phyloP scores from a whole-genome alignment of 495 filamentous ascomycete species.

The Aspergillus ostianus region DNA sequence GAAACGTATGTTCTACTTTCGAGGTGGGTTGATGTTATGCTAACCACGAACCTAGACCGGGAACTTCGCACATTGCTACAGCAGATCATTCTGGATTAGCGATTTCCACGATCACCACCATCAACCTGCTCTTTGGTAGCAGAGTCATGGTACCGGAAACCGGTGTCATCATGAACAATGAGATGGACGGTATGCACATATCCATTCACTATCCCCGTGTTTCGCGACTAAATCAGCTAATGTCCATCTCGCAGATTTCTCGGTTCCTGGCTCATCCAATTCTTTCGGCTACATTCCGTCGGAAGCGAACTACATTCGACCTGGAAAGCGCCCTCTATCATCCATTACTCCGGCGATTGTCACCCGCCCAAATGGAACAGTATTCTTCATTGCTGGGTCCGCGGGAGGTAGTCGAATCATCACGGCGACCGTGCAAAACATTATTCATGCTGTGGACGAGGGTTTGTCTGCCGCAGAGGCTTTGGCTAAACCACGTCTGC shows the following conservation, averaged over 20 bases:
- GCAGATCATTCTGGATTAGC: slow-evolving; percentile 68
- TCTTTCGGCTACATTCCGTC: slow-evolving; percentile 81
- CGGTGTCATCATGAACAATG: slow-evolving; percentile 85
- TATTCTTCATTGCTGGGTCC: slow-evolving; percentile 71
- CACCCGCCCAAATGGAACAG: slow-evolving; percentile 59
- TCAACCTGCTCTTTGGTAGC: slow-evolving; percentile 84
- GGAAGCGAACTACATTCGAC: slow-evolving; percentile 74
- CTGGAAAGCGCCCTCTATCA: slow-evolving; percentile 77
- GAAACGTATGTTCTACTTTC: slow-evolving; percentile 46
- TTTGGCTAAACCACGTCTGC: slow-evolving; percentile 65
- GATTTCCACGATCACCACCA: slow-evolving; percentile 72
- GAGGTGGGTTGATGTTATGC: neutral
- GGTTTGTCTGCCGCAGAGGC: slow-evolving; percentile 57
- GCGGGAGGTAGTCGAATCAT: slow-evolving; percentile 90
- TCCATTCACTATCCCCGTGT: too few relatives aligned
- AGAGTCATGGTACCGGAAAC: slow-evolving; percentile 77
- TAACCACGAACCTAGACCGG: slow-evolving; percentile 41
- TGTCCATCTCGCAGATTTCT: slow-evolving; percentile 52
- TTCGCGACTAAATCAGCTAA: slow-evolving; percentile 3
- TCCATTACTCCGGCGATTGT: slow-evolving; percentile 78
- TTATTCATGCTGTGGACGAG: slow-evolving; percentile 70
- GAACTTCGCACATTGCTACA: slow-evolving; percentile 73
- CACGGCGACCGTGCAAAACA: slow-evolving; percentile 74
- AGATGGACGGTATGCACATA: slow-evolving; percentile 72
- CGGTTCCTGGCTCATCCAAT: slow-evolving; percentile 71